Base-by-base conservation (phyloP, 495 filamentous ascomycete species). In the Penicillium waksmanii region DNA sequence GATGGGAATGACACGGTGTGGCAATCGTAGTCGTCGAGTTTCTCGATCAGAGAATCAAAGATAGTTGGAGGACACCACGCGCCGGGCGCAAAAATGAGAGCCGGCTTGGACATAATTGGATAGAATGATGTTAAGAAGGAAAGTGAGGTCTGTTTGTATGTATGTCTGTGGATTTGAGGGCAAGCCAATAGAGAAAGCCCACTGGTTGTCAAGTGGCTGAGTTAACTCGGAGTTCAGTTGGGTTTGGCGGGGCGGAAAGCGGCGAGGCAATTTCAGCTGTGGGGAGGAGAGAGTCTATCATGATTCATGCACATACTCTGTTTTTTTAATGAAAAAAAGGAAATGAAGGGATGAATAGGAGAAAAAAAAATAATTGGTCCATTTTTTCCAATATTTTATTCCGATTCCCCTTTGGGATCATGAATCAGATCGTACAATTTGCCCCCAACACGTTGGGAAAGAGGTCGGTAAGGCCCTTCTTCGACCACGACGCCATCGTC, bases 401-500 rank as follows among this genome's bases (percentile, higher is more conserved):
- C 17, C 8, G 17, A 13, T 9, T 33, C 9, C 2, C 61, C 60
- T 15, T 65, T 61, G 1, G 63, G 63, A 35, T 68, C 61, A 52
- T 69, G 65, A 3, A 79, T 56, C 51, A 79, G 60, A 12, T 66
- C 63, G 36, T 63, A 57, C 66, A 87, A 68, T 58, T 69, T 75
- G 12, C 80, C 78, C 7, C 73, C 74, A 31, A 62, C 55, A 53
- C 58, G 65, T 38, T 48, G 62, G 34, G 77, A 53, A 66, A 95
- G 66, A 54, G 80, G 79, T 17, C 80, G 66, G 69, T 87, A 93
- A 5, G 68, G 52, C 0, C 91, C 91, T 42, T 80, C 71, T 63
- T 95, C 91, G 0, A 88, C 85, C 5, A 91, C 82, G 17, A 63
- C 54, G 3, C 91, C 92, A 1, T 82, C 71, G 34, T 92, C 89